Percentiles rank a stretch among this genome's conserved stretches.
Conservation (phyloP, 2,329 filamentous ascomycete genomes). For the Rugonectria rugulosa region DNA sequence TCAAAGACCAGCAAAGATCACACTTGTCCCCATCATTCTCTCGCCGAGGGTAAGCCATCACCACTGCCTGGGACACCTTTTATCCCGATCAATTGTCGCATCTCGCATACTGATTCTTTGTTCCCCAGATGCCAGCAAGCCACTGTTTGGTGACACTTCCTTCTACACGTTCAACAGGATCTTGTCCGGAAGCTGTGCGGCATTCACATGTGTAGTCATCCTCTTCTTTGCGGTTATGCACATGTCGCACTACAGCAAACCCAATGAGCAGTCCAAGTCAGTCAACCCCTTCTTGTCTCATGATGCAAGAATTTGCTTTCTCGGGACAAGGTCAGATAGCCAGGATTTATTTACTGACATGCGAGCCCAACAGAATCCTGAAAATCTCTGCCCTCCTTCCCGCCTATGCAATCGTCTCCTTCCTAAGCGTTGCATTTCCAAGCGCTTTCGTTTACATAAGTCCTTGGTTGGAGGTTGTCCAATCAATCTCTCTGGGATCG, state of each 20-base stretch:
- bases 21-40: constrained; percentile 6
- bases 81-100: too few relatives aligned
- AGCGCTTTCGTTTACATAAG: constrained; percentile 25
- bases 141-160: constrained; percentile 9
- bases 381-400: constrained; percentile 28
- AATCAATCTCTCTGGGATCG: constrained; percentile 28
- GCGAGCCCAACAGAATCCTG: constrained; percentile 15
- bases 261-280: constrained; percentile 34
- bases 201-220: constrained; percentile 24
- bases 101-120: neutral
- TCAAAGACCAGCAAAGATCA: constrained; percentile 11
- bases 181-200: constrained; percentile 28
- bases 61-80: too few relatives aligned
- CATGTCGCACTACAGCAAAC: constrained; percentile 30
- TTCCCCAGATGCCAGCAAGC: constrained; percentile 22
- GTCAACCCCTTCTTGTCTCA: neutral
- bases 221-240: constrained; percentile 25
- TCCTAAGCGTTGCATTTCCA: constrained; percentile 24
- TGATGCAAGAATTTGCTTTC: too few relatives aligned
- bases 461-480: constrained; percentile 28
- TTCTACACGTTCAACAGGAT: constrained; percentile 31
- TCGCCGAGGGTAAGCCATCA: constrained; percentile 2
- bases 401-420: constrained; percentile 27
- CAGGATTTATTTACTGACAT: neutral
- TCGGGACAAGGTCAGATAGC: too few relatives aligned